These are phyloP conservation scores for Daldinia vernicosa DNA, from an alignment of 495 filamentous ascomycete species.

Conservation along the genomic window DNA sequence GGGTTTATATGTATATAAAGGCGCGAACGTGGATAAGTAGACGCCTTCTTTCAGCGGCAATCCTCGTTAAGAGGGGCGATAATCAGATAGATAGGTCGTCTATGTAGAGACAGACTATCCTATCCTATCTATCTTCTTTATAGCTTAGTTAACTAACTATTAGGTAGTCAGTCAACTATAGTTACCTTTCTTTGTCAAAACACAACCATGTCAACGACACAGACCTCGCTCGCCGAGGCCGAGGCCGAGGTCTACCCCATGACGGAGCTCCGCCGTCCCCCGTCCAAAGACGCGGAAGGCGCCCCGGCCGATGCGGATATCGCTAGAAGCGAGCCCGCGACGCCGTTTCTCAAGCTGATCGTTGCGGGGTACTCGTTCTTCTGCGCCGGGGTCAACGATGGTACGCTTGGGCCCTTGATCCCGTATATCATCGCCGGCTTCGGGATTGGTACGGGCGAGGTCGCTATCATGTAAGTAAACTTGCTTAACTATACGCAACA, in stretches of 20 bases:
- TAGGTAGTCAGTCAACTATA: too few relatives aligned
- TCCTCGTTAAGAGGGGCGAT: not conserved
- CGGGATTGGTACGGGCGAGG: slow-evolving; percentile 56
- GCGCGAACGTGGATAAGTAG: not conserved
- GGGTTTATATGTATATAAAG: too few relatives aligned
- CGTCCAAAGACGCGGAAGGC: slow-evolving; percentile 28
- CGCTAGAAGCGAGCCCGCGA: slow-evolving; percentile 32
- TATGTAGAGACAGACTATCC: not conserved
- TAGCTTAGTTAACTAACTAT: too few relatives aligned
- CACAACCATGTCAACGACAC: slow-evolving; percentile 34
- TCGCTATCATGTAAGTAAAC: slow-evolving; percentile 55
- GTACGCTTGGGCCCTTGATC: slow-evolving; percentile 62
- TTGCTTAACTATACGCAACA: too few relatives aligned
- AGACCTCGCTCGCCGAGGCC: slow-evolving; percentile 26
- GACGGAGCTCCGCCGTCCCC: slow-evolving; percentile 34
- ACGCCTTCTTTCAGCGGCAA: not conserved
- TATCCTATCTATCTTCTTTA: too few relatives aligned
- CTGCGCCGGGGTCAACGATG: slow-evolving; percentile 63
- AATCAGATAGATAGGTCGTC: not conserved
- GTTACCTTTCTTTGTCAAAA: too few relatives aligned
- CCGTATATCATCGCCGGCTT: slow-evolving; percentile 63
- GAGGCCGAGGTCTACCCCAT: slow-evolving; percentile 24
- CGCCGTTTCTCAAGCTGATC: slow-evolving; percentile 53
- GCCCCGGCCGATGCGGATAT: slow-evolving; percentile 7
- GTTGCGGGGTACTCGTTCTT: slow-evolving; percentile 63